Evolutionary conservation across 2,329 filamentous ascomycete genomes (phyloP).

Genomic region (Aspergillus sp.): DNA sequence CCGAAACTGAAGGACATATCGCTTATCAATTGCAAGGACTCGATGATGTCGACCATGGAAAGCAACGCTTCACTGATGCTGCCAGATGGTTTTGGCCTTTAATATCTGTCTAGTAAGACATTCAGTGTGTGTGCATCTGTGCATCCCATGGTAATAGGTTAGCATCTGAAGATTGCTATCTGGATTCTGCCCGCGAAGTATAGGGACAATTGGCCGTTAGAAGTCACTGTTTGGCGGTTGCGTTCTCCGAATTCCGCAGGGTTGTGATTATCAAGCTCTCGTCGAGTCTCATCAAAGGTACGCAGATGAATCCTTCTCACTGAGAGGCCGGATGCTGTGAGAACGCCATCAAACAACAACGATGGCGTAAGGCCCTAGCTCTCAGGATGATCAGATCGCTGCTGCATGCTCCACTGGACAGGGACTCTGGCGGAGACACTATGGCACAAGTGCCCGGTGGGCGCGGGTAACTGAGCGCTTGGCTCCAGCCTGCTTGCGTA

Average conservation of each 20-base stretch:
- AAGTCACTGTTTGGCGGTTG: background rate
- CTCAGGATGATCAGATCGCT: conserved; percentile 36
- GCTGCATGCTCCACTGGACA: conserved; percentile 42
- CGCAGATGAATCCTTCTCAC: conserved; percentile 10
- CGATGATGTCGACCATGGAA: conserved; percentile 7
- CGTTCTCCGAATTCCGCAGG: background rate
- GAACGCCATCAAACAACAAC: conserved; percentile 25
- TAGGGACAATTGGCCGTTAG: background rate
- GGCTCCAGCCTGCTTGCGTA: conserved; percentile 43
- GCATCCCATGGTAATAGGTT: background rate
- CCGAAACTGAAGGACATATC: conserved; percentile 22
- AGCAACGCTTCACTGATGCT: background rate
- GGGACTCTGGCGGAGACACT: conserved; percentile 37
- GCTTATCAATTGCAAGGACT: conserved; percentile 13
- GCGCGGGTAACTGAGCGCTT: conserved; percentile 36
- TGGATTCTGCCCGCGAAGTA: background rate
- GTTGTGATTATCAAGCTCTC: background rate
- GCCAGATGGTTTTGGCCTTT: background rate
- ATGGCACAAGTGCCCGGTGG: conserved; percentile 38
- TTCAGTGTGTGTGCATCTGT: background rate
- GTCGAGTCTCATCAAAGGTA: conserved; percentile 6
- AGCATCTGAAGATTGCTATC: background rate
- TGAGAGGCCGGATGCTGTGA: background rate
- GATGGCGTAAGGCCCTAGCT: conserved; percentile 35
- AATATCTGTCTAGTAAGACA: background rate